These are phyloP conservation scores for Diospyros lotus DNA, from an alignment of 148 eudicot species.

Conservation along the genomic window DNA sequence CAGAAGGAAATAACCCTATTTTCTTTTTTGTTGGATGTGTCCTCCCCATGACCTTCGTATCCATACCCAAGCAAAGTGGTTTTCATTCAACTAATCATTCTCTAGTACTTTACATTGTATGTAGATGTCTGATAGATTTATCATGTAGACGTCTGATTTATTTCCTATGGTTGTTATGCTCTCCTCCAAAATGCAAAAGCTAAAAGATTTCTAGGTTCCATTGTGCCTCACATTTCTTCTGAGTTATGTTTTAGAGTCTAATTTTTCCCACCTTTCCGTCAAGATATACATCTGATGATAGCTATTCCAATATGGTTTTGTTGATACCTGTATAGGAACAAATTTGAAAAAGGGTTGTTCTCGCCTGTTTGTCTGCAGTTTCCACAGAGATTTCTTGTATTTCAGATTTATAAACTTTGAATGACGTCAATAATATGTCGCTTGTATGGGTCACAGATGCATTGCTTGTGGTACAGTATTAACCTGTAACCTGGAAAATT, in stretches of 20 bases:
- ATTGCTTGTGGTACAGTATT: background rate
- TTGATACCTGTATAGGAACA: background rate
- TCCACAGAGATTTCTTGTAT: background rate
- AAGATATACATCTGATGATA: background rate
- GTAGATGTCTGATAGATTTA: too few species aligned
- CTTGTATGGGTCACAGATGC: background rate
- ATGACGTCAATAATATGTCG: background rate
- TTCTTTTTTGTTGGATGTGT: too few species aligned
- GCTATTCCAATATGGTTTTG: background rate
- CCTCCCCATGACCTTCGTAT: too few species aligned
- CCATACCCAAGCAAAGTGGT: too few species aligned
- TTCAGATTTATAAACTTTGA: background rate
- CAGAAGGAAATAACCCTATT: background rate
- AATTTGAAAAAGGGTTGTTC: background rate
- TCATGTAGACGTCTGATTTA: background rate
- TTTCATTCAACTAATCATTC: too few species aligned
- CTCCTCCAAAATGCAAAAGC: background rate
- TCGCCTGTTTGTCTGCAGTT: background rate
- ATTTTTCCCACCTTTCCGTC: too few species aligned
- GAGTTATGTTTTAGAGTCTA: background rate
- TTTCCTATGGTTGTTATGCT: slow-evolving; percentile 2
- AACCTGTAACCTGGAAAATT: background rate
- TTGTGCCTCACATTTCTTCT: background rate
- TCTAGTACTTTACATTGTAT: too few species aligned
- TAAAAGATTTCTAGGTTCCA: background rate